Base-by-base conservation (phyloP, 208 protist species). In the Balamuthia mandrillaris region DNA sequence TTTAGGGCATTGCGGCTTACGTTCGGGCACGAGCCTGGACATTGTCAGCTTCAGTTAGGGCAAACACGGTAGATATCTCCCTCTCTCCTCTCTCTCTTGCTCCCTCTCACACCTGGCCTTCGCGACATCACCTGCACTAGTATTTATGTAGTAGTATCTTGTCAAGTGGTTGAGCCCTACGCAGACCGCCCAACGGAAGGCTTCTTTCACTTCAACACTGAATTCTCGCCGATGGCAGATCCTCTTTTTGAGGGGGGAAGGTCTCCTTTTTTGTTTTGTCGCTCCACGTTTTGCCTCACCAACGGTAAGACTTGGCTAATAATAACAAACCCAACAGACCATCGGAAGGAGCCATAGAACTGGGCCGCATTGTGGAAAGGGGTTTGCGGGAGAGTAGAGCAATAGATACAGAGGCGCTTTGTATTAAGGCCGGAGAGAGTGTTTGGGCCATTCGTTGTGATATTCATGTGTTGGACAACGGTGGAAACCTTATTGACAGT, bases 331-430 rank as follows among this genome's bases (percentile, higher is more conserved):
- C 33, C 3, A 21, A 10, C 7, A 70, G 61, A 5, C 27, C 37
- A 9, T 74, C 65, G 39, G 87, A 88, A 21, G 31, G 56, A 42
- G 60, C 79, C 14, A 79, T 86, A 29, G 90, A 94, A 44, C 72
- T 97, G 1, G 90, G 85, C n/a, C 85, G 90, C 37, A 91, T 97
- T 33, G 83, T 98, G 27, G 95, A 96, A 60, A 88, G 94, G 7
- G 89, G 95, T 21, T 88, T 98, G 33, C 92, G 92, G 58, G 89
- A 87, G 7, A 94, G 94, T 35, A 91, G 93, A 75, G 96, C 97
- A 1, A 85, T 99, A 1, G 96, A 99, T 90, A 97, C 94, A 9
- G 97, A 98, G 84, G 90, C 93, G 14, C 91, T 99, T 27, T 99
- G 97, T 87, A 95, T 98, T 35, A 82, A 98, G 37, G 94, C 96